Percentiles rank a stretch among this genome's conserved stretches.
These are phyloP conservation scores for Microascus cirrosus DNA, from an alignment of 2,329 filamentous ascomycete species.

Conservation along the genomic window DNA sequence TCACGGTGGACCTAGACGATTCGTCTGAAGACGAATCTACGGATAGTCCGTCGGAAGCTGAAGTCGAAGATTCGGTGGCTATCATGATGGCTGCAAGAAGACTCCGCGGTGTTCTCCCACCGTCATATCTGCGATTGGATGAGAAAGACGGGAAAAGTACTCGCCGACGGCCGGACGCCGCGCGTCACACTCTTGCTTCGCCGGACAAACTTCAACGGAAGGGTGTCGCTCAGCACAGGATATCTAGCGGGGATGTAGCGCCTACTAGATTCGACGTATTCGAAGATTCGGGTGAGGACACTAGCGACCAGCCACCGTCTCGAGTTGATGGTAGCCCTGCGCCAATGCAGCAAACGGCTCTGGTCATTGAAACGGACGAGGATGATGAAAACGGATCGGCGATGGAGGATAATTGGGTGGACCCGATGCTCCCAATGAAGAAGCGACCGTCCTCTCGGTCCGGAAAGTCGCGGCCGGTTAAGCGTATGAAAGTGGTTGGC, in stretches of 20 bases:
- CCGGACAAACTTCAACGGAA: conserved; percentile 27
- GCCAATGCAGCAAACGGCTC: neutral
- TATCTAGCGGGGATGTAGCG: conserved; percentile 10
- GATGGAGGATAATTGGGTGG: conserved; percentile 40
- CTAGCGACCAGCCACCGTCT: conserved; percentile 9
- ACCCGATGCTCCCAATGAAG: conserved; percentile 33
- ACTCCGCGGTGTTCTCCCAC: conserved; percentile 52
- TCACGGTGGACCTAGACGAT: conserved; percentile 12
- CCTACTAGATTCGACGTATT: conserved; percentile 25
- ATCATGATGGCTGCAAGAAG: conserved; percentile 25
- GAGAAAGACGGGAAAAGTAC: conserved; percentile 22
- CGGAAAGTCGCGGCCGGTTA: conserved; percentile 11
- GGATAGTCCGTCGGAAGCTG: neutral
- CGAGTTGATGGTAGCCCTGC: neutral
- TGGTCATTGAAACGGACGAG: conserved; percentile 13
- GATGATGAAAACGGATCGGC: conserved; percentile 23
- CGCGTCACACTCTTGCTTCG: conserved; percentile 9
- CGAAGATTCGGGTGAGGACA: conserved; percentile 34
- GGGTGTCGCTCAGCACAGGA: conserved; percentile 37
- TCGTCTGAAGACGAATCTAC: conserved; percentile 23
- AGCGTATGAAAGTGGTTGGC: conserved; percentile 13
- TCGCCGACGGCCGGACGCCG: neutral
- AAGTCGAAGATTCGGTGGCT: conserved; percentile 21
- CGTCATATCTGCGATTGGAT: conserved; percentile 56
- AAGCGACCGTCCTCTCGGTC: conserved; percentile 25